A percentile compares a stretch with the other conserved stretches of the same genome.
These are phyloP conservation scores for Sporisorium exsertum DNA, from an alignment of 1,284 basidiomycete species.

Conservation along the genomic window DNA sequence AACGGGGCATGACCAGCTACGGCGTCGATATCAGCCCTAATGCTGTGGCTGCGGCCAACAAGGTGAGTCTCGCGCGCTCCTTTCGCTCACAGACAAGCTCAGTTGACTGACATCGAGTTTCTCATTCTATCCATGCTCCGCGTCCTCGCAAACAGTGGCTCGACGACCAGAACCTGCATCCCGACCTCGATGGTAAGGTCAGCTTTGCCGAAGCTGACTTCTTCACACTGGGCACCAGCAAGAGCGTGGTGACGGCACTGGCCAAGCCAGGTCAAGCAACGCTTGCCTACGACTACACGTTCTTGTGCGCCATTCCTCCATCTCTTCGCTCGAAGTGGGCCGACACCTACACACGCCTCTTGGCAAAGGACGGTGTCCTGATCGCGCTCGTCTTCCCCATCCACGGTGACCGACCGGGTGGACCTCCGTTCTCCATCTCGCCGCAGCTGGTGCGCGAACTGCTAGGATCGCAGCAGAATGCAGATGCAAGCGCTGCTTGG, in stretches of 20 bases:
- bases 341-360: conserved; percentile 51
- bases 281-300: conserved; percentile 60
- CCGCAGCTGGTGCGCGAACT: conserved; percentile 41
- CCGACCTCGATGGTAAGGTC: conserved; percentile 15
- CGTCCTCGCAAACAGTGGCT: conserved; percentile 39
- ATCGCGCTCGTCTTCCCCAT: conserved; percentile 58
- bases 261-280: conserved; percentile 19
- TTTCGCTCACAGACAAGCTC: neutral
- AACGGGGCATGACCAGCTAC: conserved; percentile 39
- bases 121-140: no score
- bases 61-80: conserved; percentile 14
- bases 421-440: conserved; percentile 55
- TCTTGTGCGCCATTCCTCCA: conserved; percentile 59
- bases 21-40: conserved; percentile 52
- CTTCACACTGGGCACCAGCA: conserved; percentile 40
- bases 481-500: conserved; percentile 33
- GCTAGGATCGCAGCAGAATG: conserved; percentile 22
- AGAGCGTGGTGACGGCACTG: conserved; percentile 15
- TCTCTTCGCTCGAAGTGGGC: conserved; percentile 46
- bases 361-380: conserved; percentile 43
- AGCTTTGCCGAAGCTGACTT: conserved; percentile 51
- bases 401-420: conserved; percentile 53
- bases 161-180: conserved; percentile 18
- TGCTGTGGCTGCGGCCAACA: conserved; percentile 46
- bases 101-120: neutral